Conservation (phyloP, 2,329 filamentous ascomycete genomes). For the Lasiodiplodia gonubiensis region DNA sequence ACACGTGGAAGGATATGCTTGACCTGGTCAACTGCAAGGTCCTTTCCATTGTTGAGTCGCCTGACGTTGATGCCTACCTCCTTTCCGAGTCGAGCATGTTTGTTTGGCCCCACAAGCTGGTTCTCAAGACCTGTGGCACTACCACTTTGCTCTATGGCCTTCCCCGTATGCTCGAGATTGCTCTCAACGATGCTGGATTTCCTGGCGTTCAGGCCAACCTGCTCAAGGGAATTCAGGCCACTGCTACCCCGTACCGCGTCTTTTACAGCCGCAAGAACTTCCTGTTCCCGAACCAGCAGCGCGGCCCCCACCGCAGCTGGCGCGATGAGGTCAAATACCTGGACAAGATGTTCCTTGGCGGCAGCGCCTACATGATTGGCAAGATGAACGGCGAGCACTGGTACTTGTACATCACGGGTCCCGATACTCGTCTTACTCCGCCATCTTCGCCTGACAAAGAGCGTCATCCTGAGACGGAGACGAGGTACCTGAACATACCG, state of each 20-base stretch:
- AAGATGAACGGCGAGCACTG: slow-evolving; percentile 99
- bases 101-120: slow-evolving; percentile 98
- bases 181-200: slow-evolving; percentile 86
- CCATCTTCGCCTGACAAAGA: slow-evolving; percentile 72
- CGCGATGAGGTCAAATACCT: slow-evolving; percentile 92
- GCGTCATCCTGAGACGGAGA: slow-evolving; percentile 58
- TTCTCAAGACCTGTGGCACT: slow-evolving; percentile 97
- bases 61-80: slow-evolving; percentile 93
- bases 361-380: slow-evolving; percentile 98
- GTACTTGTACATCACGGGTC: slow-evolving; percentile 96
- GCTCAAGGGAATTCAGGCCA: slow-evolving; percentile 70
- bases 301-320: slow-evolving; percentile 95
- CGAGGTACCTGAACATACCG: slow-evolving; percentile 64
- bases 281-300: slow-evolving; percentile 91
- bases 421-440: slow-evolving; percentile 78
- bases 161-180: slow-evolving; percentile 90
- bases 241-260: slow-evolving; percentile 89
- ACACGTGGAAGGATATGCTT: slow-evolving; percentile 95
- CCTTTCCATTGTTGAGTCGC: slow-evolving; percentile 88
- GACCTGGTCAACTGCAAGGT: slow-evolving; percentile 99
- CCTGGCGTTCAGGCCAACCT: slow-evolving; percentile 74
- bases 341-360: slow-evolving; percentile 87
- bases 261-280: slow-evolving; percentile 99
- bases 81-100: slow-evolving; percentile 99
- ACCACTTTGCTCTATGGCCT: slow-evolving; percentile 91